Conservation (phyloP, 2,329 filamentous ascomycete genomes). For the Diaporthe aspalathi region DNA sequence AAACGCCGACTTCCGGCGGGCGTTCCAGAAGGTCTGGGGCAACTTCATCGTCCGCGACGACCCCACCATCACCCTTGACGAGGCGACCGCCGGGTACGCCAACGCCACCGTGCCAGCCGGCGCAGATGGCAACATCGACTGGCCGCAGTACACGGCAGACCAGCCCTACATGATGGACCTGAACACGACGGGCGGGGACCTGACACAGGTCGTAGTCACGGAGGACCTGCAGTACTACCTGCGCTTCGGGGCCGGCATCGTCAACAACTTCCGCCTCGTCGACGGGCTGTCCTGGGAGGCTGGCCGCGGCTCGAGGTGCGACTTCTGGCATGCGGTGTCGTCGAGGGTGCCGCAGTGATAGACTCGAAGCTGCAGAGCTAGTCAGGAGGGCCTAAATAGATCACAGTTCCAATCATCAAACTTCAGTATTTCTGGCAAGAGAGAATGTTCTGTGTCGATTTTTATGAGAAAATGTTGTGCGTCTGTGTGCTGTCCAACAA, state of each 20-base stretch:
- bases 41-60: constrained; percentile 55
- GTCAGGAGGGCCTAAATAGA: no score
- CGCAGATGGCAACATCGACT: background rate
- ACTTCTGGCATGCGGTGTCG: background rate
- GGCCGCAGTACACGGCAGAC: constrained; percentile 24
- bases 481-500: background rate
- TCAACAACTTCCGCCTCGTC: constrained; percentile 42
- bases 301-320: background rate
- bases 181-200: constrained; percentile 55
- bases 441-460: constrained; percentile 33
- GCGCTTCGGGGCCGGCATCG: constrained; percentile 43
- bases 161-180: constrained; percentile 55
- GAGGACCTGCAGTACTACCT: constrained; percentile 44
- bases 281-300: constrained; percentile 5
- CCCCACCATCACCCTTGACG: constrained; percentile 51
- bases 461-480: constrained; percentile 1
- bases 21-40: constrained; percentile 56
- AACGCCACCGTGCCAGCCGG: constrained; percentile 11
- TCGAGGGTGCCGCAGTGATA: constrained; percentile 4
- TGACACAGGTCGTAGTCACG: constrained; percentile 42
- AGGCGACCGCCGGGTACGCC: constrained; percentile 44
- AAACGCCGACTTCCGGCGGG: constrained; percentile 48
- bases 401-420: background rate
- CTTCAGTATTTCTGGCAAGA: constrained; percentile 31
- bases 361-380: background rate